A percentile compares a stretch with the other conserved stretches of the same genome.
Evolutionary conservation across 1,139 yeast species (phyloP).

Genomic region (Protomyces inouyei): DNA sequence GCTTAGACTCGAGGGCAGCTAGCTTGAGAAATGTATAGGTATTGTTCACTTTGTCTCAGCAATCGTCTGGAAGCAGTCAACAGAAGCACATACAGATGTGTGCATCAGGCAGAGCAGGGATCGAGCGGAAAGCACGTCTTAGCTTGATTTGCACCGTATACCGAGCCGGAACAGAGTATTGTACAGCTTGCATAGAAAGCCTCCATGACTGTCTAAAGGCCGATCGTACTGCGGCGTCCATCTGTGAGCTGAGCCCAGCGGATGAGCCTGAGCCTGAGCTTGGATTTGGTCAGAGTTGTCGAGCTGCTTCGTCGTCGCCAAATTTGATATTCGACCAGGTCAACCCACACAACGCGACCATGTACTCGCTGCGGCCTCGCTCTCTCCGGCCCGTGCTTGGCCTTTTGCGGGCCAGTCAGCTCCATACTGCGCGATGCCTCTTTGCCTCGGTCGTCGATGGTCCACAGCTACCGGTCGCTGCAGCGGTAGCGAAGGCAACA

Average conservation of each 20-base stretch:
- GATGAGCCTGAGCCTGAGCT: too few relatives aligned
- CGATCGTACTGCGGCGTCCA: conserved; percentile 5
- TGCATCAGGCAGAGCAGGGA: neutral
- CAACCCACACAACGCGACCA: too few relatives aligned
- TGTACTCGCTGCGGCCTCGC: neutral
- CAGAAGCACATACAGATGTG: neutral
- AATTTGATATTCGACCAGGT: too few relatives aligned
- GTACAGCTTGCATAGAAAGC: conserved; percentile 9
- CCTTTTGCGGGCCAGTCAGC: neutral
- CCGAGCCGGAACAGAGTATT: conserved; percentile 9
- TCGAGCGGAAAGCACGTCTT: neutral
- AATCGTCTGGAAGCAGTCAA: neutral
- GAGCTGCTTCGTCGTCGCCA: too few relatives aligned
- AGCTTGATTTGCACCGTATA: neutral
- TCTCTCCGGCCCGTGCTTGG: neutral
- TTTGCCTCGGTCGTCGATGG: neutral
- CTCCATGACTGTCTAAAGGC: conserved; percentile 6
- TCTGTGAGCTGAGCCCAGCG: neutral
- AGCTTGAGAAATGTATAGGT: conserved; percentile 3
- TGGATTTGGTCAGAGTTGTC: too few relatives aligned
- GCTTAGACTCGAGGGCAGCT: neutral
- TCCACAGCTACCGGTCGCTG: neutral
- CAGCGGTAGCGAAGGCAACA: neutral
- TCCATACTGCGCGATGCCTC: neutral
- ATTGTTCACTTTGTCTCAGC: conserved; percentile 4